Evolutionary conservation across 352 stramenopile species (phyloP).

Genomic region (Globisporangium takayamanum): DNA sequence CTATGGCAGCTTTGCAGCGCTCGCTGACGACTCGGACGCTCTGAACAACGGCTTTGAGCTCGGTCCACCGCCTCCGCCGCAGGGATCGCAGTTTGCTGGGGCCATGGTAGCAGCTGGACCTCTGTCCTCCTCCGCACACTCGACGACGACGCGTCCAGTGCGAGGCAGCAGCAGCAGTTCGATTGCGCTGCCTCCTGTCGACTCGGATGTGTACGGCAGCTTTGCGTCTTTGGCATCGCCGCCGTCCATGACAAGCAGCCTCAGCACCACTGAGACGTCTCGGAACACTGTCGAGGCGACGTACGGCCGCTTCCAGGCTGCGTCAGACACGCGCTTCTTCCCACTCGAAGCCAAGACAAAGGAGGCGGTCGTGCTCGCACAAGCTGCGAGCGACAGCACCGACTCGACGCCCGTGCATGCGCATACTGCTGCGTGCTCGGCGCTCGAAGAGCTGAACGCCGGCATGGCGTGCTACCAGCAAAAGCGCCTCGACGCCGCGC

Average conservation of each 20-base stretch:
- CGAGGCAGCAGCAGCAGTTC: background rate
- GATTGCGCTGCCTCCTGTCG: background rate
- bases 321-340: background rate
- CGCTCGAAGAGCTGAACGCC: slow-evolving; percentile 61
- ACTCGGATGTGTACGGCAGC: slow-evolving; percentile 25
- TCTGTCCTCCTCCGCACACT: too few species aligned
- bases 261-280: background rate
- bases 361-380: background rate
- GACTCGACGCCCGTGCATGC: background rate
- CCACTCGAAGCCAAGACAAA: slow-evolving; percentile 2
- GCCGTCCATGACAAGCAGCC: background rate
- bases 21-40: slow-evolving; percentile 11
- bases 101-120: too few species aligned
- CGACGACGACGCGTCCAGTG: background rate
- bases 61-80: slow-evolving; percentile 17
- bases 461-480: slow-evolving; percentile 77
- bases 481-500: slow-evolving; percentile 51
- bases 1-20: slow-evolving; percentile 41
- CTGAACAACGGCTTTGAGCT: too few species aligned
- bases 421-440: slow-evolving; percentile 22
- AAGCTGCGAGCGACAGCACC: background rate
- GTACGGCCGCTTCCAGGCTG: slow-evolving; percentile 18
- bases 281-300: background rate
- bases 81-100: slow-evolving; percentile 2
- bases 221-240: slow-evolving; percentile 24